A percentile compares a stretch with the other conserved stretches of the same genome.
Evolutionary conservation across 805 yeast genomes (phyloP).

Genomic region (Tetrapisispora pingtungensis): DNA sequence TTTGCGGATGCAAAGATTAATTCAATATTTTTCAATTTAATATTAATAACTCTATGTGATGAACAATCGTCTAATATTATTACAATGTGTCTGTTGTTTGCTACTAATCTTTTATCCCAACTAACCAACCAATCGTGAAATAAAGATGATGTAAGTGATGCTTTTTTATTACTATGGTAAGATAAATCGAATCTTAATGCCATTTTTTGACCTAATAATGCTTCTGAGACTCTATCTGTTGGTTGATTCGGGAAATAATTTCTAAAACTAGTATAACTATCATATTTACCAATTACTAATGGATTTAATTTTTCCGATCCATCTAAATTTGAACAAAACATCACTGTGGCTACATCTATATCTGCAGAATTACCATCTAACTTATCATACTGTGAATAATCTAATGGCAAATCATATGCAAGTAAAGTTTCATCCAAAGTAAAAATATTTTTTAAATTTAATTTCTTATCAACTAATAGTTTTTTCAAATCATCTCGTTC

Average conservation of each 20-base stretch:
- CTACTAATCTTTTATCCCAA: constrained; percentile 46
- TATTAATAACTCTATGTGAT: constrained; percentile 48
- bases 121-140: constrained; percentile 54
- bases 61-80: constrained; percentile 52
- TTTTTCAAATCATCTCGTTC: constrained; percentile 42
- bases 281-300: constrained; percentile 49
- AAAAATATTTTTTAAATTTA: constrained; percentile 44
- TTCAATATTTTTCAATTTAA: constrained; percentile 36
- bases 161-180: constrained; percentile 50
- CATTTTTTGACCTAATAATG: constrained; percentile 33
- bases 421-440: constrained; percentile 52
- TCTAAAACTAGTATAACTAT: constrained; percentile 35
- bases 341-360: constrained; percentile 40
- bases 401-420: constrained; percentile 51
- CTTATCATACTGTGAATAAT: constrained; percentile 38
- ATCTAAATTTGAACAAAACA: constrained; percentile 53
- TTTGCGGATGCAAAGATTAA: constrained; percentile 32
- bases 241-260: constrained; percentile 28
- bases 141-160: constrained; percentile 53
- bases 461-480: constrained; percentile 30
- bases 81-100: constrained; percentile 41
- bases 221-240: constrained; percentile 16
- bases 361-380: constrained; percentile 28
- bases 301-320: constrained; percentile 57
- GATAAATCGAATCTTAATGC: constrained; percentile 42